Evolutionary conservation across 352 stramenopile species (phyloP).

Genomic region (Hyaloperonospora arabidopsidis): DNA sequence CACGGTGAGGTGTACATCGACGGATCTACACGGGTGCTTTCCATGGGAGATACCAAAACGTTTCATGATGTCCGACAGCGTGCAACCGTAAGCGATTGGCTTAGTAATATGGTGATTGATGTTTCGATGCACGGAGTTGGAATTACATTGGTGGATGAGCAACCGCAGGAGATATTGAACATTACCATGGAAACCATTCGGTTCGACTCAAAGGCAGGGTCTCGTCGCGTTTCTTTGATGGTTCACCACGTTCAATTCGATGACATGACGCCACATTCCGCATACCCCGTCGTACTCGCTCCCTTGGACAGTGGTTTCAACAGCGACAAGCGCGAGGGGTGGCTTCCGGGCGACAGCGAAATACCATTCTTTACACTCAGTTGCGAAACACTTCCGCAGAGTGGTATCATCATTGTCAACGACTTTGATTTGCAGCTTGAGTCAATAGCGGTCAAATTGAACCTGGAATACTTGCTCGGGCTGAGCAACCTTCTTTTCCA

Average conservation of each 20-base stretch:
- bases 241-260: slow-evolving; percentile 84
- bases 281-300: slow-evolving; percentile 71
- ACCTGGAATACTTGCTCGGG: slow-evolving; percentile 70
- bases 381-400: slow-evolving; percentile 56
- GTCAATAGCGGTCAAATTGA: slow-evolving; percentile 71
- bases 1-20: slow-evolving; percentile 85
- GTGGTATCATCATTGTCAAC: slow-evolving; percentile 67
- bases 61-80: slow-evolving; percentile 53
- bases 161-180: slow-evolving; percentile 76
- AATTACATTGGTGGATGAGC: slow-evolving; percentile 71
- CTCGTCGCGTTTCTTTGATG: slow-evolving; percentile 43
- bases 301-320: slow-evolving; percentile 83
- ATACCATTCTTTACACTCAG: slow-evolving; percentile 60
- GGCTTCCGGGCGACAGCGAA: slow-evolving; percentile 70
- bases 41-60: slow-evolving; percentile 60
- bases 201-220: slow-evolving; percentile 45
- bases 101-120: slow-evolving; percentile 69
- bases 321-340: slow-evolving; percentile 80
- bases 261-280: slow-evolving; percentile 67
- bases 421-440: slow-evolving; percentile 67
- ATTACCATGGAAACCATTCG: slow-evolving; percentile 82
- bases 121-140: slow-evolving; percentile 63
- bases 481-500: slow-evolving; percentile 65
- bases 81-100: slow-evolving; percentile 57
- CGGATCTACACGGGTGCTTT: slow-evolving; percentile 66